Base-by-base conservation (phyloP, 805 yeast genomes). In the Saccharomycopsis sp. region DNA sequence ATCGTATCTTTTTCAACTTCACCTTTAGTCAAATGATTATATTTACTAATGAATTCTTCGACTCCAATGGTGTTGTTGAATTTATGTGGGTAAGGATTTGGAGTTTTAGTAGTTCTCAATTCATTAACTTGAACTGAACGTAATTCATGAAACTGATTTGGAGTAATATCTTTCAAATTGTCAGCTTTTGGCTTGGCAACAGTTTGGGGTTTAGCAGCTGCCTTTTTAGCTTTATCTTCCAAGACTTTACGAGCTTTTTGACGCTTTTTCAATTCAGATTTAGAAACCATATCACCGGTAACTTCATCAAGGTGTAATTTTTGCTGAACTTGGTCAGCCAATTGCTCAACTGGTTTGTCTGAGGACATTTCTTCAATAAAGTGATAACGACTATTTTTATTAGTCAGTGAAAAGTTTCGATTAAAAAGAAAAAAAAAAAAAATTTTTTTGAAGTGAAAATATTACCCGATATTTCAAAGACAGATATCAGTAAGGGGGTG, bases 81-180 rank as follows among this genome's bases (percentile, higher is more conserved):
- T 72, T 90, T 90, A 75, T 90, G 98, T 56, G 98, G 98, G 68
- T 90, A 90, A 45, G 98, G 98, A 66, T 87, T 85, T 56, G 89
- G 83, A 31, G 61, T 50, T 52, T 80, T 79, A 50, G 79, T 57
- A 51, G 68, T 62, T 72, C 95, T 85, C 60, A 86, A 73, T 56
- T 81, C 93, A 49, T 80, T 76, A 59, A 90, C 75, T 68, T 90
- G 95, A 59, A 90, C 81, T 38, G 95, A 79, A 71, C 98, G 83
- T 62, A 87, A 80, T 66, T 89, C 96, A 58, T 75, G 84, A 68
- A 87, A 90, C 71, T 90, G 97, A 63, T 85, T 88, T 60, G 98
- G 98, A 61, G 85, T 87, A 61, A 89, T 72, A 60, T 89, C 96
- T 53, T 90, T 93, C 62, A 85, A 75, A 41, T 74, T 75, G 58